Evolutionary conservation across 2,329 filamentous ascomycete species (phyloP).

Genomic region (Colletotrichum salicis): DNA sequence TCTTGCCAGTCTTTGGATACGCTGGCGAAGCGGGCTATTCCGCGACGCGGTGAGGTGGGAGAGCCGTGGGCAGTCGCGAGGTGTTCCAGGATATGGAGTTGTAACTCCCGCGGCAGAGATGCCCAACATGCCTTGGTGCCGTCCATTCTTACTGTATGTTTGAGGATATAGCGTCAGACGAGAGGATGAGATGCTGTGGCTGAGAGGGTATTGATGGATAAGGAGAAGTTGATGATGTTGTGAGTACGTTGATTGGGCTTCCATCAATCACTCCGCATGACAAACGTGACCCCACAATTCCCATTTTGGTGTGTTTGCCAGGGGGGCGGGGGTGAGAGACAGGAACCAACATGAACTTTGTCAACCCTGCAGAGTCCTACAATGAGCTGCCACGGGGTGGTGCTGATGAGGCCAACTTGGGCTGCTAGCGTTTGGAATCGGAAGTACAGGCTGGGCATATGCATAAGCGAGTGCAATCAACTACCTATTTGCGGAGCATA

Average conservation of each 20-base stretch:
- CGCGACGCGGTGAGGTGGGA: background rate
- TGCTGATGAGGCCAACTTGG: no score
- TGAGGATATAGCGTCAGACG: no score
- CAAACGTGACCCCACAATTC: no score
- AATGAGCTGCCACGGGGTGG: no score
- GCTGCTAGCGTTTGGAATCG: no score
- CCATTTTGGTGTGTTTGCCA: no score
- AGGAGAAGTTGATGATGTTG: background rate
- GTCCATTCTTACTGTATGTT: rapidly evolving
- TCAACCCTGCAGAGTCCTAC: no score
- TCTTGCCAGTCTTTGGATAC: constrained; percentile 1
- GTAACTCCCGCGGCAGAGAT: background rate
- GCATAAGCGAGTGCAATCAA: background rate
- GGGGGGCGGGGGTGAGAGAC: no score
- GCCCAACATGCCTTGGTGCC: background rate
- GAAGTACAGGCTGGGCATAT: no score
- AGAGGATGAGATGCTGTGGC: no score
- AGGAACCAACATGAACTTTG: no score
- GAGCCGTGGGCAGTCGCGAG: background rate
- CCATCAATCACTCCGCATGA: no score
- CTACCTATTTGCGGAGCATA: background rate
- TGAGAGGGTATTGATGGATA: background rate
- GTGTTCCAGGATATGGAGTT: background rate
- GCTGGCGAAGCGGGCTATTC: constrained; percentile 2
- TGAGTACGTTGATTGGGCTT: background rate